Base-by-base conservation (phyloP, 106 monocot genomes). In the Dioscorea dumetorum region DNA sequence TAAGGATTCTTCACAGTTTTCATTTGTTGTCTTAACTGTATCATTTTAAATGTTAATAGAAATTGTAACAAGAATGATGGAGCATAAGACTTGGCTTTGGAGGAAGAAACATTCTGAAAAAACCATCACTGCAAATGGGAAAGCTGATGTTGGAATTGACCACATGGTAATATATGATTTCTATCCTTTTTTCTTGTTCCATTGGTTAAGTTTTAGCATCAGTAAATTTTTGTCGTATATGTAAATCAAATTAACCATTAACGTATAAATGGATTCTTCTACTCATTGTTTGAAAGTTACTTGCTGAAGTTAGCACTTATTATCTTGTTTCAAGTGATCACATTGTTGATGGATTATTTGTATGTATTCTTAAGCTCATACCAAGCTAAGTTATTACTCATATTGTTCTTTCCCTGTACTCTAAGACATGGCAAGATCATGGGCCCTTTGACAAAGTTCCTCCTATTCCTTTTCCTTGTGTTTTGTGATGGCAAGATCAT, bases 11-110 rank as follows among this genome's bases (percentile, higher is more conserved):
- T 41, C 10, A 10, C 5, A 41, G 0, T 8, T 41, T 10, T 41
- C 41, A 41, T 41, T 41, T 41, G 41, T 41, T 41, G 10, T 41
- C 41, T 41, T 41, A 41, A 6, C 10, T 41, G 6, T 41, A 41
- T 41, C 5, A 6, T 41, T 41, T 41, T 10, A 41, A 41, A 41
- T 41, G 41, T 41, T 41, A 41, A 41, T 41, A 41, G 41, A 41
- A 41, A 41, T 10, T 10, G 21, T 49, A 7, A 10, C 3, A 23
- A 48, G 52, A 70, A 73, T 69, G 14, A 87, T 88, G 87, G 83
- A 88, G 32, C 68, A 83, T 3, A 80, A 80, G 60, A 58, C 74
- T 61, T 80, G 83, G 87, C 70, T 81, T 41, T 83, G 87, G 87
- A 87, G 80, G 72, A 80, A 70, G 59, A 87, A 77, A 70, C 61